Base-by-base conservation (phyloP, 1,284 basidiomycete species). In the Leccinum fallax region DNA sequence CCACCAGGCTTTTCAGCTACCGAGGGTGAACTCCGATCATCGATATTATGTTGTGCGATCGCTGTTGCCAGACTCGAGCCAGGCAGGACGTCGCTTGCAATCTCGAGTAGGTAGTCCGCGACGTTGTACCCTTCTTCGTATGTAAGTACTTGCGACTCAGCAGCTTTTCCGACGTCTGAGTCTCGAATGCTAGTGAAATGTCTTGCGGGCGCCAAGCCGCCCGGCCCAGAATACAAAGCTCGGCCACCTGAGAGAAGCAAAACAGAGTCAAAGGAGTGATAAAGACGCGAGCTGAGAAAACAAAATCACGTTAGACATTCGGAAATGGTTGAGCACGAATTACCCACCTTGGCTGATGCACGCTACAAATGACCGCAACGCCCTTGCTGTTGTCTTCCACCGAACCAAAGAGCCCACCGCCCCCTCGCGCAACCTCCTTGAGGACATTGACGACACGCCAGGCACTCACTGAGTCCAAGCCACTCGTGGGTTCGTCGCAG, bases 381-480 rank as follows among this genome's bases (percentile, higher is more conserved):
- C 73, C 72, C 6, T 38, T 64, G 19, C 52, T 55, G 10, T 53
- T 60, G 0, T 68, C 21, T 13, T 48, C 65, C 15, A 40, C 59
- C 7, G 69, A 57, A 4, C 64, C 71, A 59, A 76, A 71, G 15
- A 72, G 19, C 49, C 60, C 64, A 2, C 71, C 71, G 43, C 80
- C 52, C 66, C 92, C 90, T 62, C 87, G 83, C 0, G 93, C 88
- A 30, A 97, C 87, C 32, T 81, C 81, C 63, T 85, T 84, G 28
- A 97, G 81, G 2, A 95, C 88, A 48, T 82, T 83, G 28, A 94
- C 84, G 36, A 97, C 87, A 57, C 92, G 86, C 7, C 87, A 80
- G 0, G 94, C 94, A 15, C 92, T 94, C 6, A 95, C 92, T 0
- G 92, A 94, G 74, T 97, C 94, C 62, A 96, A 79, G 81, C 85